Percentiles rank a stretch among this genome's conserved stretches.
Evolutionary conservation across 2,329 filamentous ascomycete species (phyloP).

Genomic region (Ophiostoma sp.): DNA sequence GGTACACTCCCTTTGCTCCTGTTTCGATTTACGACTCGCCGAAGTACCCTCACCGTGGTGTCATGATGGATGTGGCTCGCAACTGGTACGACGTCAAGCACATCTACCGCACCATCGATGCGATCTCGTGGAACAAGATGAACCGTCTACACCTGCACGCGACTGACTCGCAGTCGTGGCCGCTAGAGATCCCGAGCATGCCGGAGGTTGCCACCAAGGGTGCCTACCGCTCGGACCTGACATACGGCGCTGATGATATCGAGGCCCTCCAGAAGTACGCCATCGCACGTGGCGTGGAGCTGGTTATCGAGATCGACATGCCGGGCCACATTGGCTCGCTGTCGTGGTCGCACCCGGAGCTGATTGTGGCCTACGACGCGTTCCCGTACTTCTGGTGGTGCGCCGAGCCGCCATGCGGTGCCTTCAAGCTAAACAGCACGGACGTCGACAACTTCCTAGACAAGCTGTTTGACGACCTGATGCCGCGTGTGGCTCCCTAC

Average conservation of each 20-base stretch:
- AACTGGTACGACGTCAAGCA: conserved; percentile 68
- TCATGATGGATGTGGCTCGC: conserved; percentile 76
- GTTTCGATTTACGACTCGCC: conserved; percentile 72
- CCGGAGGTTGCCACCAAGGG: conserved; percentile 72
- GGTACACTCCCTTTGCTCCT: conserved; percentile 72
- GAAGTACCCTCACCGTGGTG: conserved; percentile 72
- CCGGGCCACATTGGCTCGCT: conserved; percentile 75
- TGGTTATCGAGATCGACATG: conserved; percentile 77
- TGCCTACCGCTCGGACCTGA: conserved; percentile 66
- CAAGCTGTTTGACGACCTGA: conserved; percentile 70
- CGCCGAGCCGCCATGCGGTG: conserved; percentile 64
- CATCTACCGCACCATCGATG: conserved; percentile 75
- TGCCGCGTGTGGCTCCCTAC: conserved; percentile 70
- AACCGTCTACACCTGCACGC: conserved; percentile 79
- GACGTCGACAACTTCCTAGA: conserved; percentile 71
- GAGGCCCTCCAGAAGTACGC: conserved; percentile 69
- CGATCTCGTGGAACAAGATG: conserved; percentile 75
- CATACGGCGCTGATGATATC: conserved; percentile 68
- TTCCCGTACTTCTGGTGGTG: conserved; percentile 61
- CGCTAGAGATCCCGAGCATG: conserved; percentile 73
- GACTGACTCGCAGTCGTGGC: conserved; percentile 84
- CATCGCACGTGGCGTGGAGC: conserved; percentile 65
- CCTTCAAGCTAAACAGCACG: conserved; percentile 73
- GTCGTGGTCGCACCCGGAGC: conserved; percentile 65
- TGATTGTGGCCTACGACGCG: conserved; percentile 65